Evolutionary conservation across 768 basidiomycete species (phyloP).

Genomic region (Amanita phalloides): DNA sequence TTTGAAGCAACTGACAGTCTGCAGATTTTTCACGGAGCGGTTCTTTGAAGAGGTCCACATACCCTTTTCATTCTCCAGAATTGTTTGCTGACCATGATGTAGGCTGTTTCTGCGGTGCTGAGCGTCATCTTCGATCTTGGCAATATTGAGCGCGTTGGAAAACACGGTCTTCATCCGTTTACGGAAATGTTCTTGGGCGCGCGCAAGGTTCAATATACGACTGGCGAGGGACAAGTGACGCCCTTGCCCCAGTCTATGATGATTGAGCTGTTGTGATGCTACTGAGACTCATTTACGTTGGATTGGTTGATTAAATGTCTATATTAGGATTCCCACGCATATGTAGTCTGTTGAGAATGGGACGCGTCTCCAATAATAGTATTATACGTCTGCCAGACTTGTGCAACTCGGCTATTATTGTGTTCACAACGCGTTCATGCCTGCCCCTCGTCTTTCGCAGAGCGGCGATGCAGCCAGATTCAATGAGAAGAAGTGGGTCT

Average conservation of each 20-base stretch:
- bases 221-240: slow-evolving; percentile 22
- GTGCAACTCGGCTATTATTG: background rate
- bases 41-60: slow-evolving; percentile 3
- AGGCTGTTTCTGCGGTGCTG: slow-evolving; percentile 36
- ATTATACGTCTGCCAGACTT: background rate
- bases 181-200: slow-evolving; percentile 22
- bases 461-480: slow-evolving; percentile 73
- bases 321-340: slow-evolving; percentile 4
- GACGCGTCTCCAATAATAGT: slow-evolving; percentile 1
- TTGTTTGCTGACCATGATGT: background rate
- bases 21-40: slow-evolving; percentile 6
- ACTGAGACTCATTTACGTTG: background rate
- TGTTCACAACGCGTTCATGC: slow-evolving; percentile 23
- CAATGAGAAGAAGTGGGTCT: slow-evolving; percentile 98
- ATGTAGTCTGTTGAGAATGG: background rate
- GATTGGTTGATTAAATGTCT: background rate
- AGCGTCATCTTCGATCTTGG: slow-evolving; percentile 33
- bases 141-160: slow-evolving; percentile 25
- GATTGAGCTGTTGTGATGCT: slow-evolving; percentile 17
- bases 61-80: background rate
- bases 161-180: slow-evolving; percentile 32
- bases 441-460: slow-evolving; percentile 35
- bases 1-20: background rate
- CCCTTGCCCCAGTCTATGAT: slow-evolving; percentile 36
- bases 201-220: slow-evolving; percentile 22